Evolutionary conservation across 208 protist genomes (phyloP).

Genomic region (Vickermania spadyakhi): DNA sequence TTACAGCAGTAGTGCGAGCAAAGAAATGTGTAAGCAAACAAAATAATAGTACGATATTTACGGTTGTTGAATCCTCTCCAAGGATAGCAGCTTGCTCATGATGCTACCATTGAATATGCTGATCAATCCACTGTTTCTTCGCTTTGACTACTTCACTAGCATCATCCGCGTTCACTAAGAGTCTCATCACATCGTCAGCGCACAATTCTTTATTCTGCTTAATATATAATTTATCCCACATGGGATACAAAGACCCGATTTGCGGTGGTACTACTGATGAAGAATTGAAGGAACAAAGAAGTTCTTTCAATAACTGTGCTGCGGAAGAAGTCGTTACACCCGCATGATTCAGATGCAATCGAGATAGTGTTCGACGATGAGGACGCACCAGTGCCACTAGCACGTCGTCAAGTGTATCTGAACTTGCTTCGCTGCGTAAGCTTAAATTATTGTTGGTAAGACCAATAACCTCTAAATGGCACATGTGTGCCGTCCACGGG

Average conservation of each 20-base stretch:
- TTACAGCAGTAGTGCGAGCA: no score
- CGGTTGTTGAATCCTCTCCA: no score
- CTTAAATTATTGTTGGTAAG: constrained; percentile 32
- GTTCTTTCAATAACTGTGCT: constrained; percentile 3
- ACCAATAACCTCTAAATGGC: constrained; percentile 14
- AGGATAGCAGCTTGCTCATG: no score
- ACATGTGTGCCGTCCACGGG: no score
- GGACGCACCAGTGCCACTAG: constrained; percentile 1
- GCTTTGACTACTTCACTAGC: not conserved
- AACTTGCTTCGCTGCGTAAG: no score
- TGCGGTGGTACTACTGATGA: no score
- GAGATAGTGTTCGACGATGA: constrained; percentile 9
- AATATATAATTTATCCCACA: constrained; percentile 9
- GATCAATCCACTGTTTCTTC: not conserved
- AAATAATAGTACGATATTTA: no score
- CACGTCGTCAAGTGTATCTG: constrained; percentile 2
- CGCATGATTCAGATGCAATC: constrained; percentile 32
- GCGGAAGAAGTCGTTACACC: constrained; percentile 11
- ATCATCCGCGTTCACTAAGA: not conserved
- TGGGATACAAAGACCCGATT: not conserved
- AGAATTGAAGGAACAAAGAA: constrained; percentile 10
- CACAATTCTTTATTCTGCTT: constrained; percentile 8
- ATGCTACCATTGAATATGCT: not conserved
- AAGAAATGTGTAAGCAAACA: no score
- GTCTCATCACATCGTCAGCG: not conserved